Percentiles rank a stretch among this genome's conserved stretches.
Evolutionary conservation across 768 basidiomycete genomes (phyloP).

Genomic region (Daedaleopsis sinensis): DNA sequence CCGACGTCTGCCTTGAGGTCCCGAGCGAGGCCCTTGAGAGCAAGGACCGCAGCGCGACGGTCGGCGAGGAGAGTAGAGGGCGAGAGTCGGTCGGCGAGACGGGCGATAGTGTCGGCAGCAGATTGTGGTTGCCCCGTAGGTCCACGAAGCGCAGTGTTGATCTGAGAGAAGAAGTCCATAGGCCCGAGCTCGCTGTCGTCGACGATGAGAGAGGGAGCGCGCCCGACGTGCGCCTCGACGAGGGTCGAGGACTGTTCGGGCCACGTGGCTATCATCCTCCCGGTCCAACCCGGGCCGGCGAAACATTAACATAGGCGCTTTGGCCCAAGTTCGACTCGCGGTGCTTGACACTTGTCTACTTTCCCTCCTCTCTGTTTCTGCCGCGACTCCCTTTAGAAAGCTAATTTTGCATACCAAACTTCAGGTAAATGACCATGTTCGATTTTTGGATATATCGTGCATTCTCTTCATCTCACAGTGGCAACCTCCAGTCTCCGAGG

Average conservation of each 20-base stretch:
- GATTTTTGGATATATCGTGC: too few relatives aligned
- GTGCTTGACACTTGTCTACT: too few relatives aligned
- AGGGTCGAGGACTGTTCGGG: neutral
- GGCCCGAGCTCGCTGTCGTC: constrained; percentile 9
- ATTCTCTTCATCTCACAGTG: too few relatives aligned
- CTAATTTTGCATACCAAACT: too few relatives aligned
- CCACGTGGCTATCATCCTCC: neutral
- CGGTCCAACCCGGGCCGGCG: neutral
- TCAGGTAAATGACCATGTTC: too few relatives aligned
- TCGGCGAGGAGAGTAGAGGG: constrained; percentile 91
- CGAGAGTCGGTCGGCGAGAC: constrained; percentile 86
- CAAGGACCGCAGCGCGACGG: constrained; percentile 89
- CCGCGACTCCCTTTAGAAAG: too few relatives aligned
- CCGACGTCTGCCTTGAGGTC: constrained; percentile 94
- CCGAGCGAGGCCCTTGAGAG: constrained; percentile 88
- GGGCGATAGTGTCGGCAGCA: constrained; percentile 81
- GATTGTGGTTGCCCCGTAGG: constrained; percentile 85
- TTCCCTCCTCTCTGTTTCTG: too few relatives aligned
- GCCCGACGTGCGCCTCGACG: constrained; percentile 3
- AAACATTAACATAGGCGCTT: too few relatives aligned
- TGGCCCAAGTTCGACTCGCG: too few relatives aligned
- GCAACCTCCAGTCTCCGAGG: too few relatives aligned
- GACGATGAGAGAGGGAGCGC: constrained; percentile 7
- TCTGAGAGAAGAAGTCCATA: constrained; percentile 88
- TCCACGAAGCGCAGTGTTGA: constrained; percentile 83